Percentiles rank a stretch among this genome's conserved stretches.
phyloP scores from a whole-genome alignment of 2,329 filamentous ascomycete species.

The Coleophoma eucalyptorum region DNA sequence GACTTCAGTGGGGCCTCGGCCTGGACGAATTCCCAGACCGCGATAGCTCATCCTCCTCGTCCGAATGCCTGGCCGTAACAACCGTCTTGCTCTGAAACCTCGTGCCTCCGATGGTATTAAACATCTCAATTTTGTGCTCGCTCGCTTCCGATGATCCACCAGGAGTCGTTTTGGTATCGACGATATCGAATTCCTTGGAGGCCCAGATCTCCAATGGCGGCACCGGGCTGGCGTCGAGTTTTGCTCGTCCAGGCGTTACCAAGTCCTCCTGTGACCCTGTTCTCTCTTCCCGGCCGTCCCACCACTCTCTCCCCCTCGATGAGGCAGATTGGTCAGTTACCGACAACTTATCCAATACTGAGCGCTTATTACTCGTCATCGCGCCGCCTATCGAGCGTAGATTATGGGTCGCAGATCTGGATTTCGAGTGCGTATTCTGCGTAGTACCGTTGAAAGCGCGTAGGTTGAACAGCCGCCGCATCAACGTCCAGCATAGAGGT shows the following conservation, averaged over 20 bases:
- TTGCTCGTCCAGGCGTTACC: neutral
- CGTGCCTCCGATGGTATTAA: neutral
- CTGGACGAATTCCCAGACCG: neutral
- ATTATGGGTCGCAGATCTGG: neutral
- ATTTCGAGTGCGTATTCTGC: neutral
- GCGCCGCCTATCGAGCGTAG: neutral
- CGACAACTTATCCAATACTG: neutral
- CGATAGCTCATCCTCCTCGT: neutral
- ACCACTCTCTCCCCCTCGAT: neutral
- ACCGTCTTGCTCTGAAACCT: neutral
- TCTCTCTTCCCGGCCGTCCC: neutral
- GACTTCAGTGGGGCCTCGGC: no score
- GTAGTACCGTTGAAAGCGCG: conserved; percentile 13
- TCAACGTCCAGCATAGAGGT: conserved; percentile 47
- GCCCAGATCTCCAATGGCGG: conserved; percentile 19
- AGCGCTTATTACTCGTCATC: neutral
- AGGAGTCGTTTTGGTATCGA: neutral
- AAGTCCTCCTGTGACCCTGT: neutral
- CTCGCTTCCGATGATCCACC: no score
- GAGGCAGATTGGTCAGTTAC: neutral
- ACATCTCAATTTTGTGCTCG: no score
- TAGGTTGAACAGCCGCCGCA: conserved; percentile 36
- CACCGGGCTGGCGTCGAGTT: neutral
- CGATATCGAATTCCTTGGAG: conserved; percentile 14
- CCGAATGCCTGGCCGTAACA: neutral